Evolutionary conservation across 371 early-diverging fungal genomes (phyloP).

Genomic region (Blastocladiella emersonii): DNA sequence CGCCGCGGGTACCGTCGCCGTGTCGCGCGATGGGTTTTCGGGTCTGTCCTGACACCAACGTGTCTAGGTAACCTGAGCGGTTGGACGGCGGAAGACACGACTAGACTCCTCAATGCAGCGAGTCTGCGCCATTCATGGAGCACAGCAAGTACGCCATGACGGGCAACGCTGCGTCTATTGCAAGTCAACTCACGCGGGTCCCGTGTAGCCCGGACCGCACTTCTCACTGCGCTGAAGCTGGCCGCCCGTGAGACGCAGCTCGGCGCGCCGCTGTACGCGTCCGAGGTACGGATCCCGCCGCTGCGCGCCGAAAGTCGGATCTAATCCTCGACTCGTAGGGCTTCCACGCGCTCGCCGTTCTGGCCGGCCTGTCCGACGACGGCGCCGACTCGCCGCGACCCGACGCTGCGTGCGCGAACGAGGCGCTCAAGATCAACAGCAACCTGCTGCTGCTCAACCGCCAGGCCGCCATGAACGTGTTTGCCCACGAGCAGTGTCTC

Average conservation of each 20-base stretch:
- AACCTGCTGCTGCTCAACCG: not conserved
- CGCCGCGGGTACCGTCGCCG: no score
- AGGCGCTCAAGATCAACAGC: not conserved
- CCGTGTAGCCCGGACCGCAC: no score
- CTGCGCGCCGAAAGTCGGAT: not conserved
- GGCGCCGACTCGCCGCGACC: not conserved
- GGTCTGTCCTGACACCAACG: no score
- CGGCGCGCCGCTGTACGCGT: not conserved
- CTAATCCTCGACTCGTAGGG: no score
- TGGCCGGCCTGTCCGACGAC: not conserved
- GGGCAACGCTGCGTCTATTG: no score
- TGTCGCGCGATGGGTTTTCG: no score
- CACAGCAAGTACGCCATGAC: no score
- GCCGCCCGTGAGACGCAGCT: not conserved
- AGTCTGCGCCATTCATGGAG: no score
- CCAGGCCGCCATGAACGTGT: not conserved
- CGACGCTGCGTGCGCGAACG: not conserved
- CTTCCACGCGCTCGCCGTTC: not conserved
- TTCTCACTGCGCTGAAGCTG: not conserved
- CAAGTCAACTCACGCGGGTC: no score
- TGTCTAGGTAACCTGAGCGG: no score
- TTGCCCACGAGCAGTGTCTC: not conserved
- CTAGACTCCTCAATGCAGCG: no score
- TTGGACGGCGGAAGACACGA: no score
- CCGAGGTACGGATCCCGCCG: not conserved